Base-by-base conservation (phyloP, 1,139 yeast genomes). In the Suhomyces ambrosiae region DNA sequence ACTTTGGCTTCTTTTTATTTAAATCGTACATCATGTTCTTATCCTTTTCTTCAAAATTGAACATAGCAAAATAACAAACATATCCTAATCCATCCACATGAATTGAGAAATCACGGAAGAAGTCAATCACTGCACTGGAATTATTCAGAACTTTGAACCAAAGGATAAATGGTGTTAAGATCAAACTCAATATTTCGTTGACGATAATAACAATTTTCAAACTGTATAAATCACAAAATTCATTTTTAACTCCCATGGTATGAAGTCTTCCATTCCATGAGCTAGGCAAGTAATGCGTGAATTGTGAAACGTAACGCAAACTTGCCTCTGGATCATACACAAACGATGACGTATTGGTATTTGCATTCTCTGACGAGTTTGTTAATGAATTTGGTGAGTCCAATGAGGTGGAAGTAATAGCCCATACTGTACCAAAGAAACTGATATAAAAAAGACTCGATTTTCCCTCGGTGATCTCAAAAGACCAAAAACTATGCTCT, bases 61-160 rank as follows among this genome's bases (percentile, higher is more conserved):
- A 94, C 80, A 87, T 86, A 3, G 98, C 97, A 70, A 82, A 88
- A 29, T 87, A 83, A 56, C 98, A 92, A 24, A 92, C 95, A 53
- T 90, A 86, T 0, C 98, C 99, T 30, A 92, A 67, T 0, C 97
- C 97, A 63, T 90, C 97, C 32, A 90, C 88, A 58, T 90, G 94
- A 9, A 89, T 81, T 8, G 95, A 82, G 49, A 79, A 84, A 44
- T 92, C 97, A 40, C 97, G 65, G 60, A 90, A 87, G 54, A 92
- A 92, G 56, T 92, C 97, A 25, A 92, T 78, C 29, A 92, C 84
- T 24, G 79, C 71, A 23, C 87, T 90, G 11, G 92, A 71, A 32
- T 79, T 74, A 34, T 73, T 73, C 10, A 96, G 88, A 19, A 92
- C 67, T 21, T 88, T 80, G 56, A 84, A 82, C 87, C 96, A 89